A percentile compares a stretch with the other conserved stretches of the same genome.
Evolutionary conservation across 352 stramenopile species (phyloP).

Genomic region (Phytophthora cactorum): DNA sequence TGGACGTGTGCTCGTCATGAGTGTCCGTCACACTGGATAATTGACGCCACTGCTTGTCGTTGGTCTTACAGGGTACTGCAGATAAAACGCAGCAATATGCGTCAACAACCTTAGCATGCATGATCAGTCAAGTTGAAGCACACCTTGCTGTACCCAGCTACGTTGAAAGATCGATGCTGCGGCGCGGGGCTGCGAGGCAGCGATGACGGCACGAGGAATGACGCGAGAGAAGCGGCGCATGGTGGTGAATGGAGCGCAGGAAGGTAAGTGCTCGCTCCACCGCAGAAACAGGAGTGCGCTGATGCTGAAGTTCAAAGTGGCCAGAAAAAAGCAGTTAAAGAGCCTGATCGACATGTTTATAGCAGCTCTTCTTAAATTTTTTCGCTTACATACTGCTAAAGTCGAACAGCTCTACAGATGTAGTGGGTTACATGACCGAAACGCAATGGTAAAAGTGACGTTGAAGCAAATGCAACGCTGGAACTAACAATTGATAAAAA

Average conservation of each 20-base stretch:
- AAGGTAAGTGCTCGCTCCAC: constrained; percentile 17
- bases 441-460: constrained; percentile 13
- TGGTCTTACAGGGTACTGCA: constrained; percentile 9
- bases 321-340: no score
- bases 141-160: constrained; percentile 35
- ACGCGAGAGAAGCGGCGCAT: constrained; percentile 34
- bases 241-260: neutral
- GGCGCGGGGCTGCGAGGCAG: constrained; percentile 14
- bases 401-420: constrained; percentile 1
- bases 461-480: constrained; percentile 12
- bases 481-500: no score
- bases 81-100: constrained; percentile 2
- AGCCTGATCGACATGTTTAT: no score
- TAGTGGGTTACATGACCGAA: constrained; percentile 1
- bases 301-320: constrained; percentile 29
- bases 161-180: constrained; percentile 19
- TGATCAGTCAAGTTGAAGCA: constrained; percentile 10
- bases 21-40: constrained; percentile 22
- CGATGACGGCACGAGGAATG: constrained; percentile 26
- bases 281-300: constrained; percentile 28
- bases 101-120: constrained; percentile 10
- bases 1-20: constrained; percentile 25
- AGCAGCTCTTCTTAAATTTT: no score
- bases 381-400: neutral
- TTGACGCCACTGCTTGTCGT: constrained; percentile 18